phyloP scores from a whole-genome alignment of 2,329 filamentous ascomycete genomes.

The Penicillium sp. region DNA sequence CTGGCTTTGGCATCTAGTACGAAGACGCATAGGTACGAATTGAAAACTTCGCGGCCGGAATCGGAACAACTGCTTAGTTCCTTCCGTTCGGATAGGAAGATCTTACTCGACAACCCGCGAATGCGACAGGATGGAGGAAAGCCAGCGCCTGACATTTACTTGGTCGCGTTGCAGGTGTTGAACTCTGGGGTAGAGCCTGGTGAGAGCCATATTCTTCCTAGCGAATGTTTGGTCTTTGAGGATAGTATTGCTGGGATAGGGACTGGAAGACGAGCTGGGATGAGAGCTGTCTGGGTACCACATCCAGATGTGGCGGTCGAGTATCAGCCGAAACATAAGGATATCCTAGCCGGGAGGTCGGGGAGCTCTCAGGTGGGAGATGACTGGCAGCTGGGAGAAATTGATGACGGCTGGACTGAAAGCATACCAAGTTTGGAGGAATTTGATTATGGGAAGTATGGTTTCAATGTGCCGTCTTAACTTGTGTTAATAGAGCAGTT shows the following conservation, averaged over 20 bases:
- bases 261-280: slow-evolving; percentile 33
- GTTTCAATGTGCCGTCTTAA: slow-evolving; percentile 20
- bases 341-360: slow-evolving; percentile 24
- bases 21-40: slow-evolving; percentile 20
- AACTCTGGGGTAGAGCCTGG: slow-evolving; percentile 5
- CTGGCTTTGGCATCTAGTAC: slow-evolving; percentile 26
- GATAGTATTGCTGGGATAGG: slow-evolving; percentile 34
- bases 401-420: slow-evolving; percentile 43
- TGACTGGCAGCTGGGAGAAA: slow-evolving; percentile 33
- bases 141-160: slow-evolving; percentile 29
- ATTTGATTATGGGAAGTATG: slow-evolving; percentile 41
- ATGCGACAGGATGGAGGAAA: slow-evolving; percentile 24
- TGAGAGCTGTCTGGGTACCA: slow-evolving; percentile 38
- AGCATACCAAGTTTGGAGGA: slow-evolving; percentile 36
- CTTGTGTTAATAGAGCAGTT: too few relatives aligned
- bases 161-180: slow-evolving; percentile 22
- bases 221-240: slow-evolving; percentile 37
- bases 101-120: slow-evolving; percentile 24
- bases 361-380: slow-evolving; percentile 28
- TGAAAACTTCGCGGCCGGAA: slow-evolving; percentile 24
- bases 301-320: slow-evolving; percentile 33
- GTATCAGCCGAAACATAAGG: slow-evolving; percentile 30
- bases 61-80: slow-evolving; percentile 17
- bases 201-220: slow-evolving; percentile 17
- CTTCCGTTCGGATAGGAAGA: slow-evolving; percentile 14